phyloP scores from a whole-genome alignment of 2,329 filamentous ascomycete genomes.

The Rachicladosporium sp. region DNA sequence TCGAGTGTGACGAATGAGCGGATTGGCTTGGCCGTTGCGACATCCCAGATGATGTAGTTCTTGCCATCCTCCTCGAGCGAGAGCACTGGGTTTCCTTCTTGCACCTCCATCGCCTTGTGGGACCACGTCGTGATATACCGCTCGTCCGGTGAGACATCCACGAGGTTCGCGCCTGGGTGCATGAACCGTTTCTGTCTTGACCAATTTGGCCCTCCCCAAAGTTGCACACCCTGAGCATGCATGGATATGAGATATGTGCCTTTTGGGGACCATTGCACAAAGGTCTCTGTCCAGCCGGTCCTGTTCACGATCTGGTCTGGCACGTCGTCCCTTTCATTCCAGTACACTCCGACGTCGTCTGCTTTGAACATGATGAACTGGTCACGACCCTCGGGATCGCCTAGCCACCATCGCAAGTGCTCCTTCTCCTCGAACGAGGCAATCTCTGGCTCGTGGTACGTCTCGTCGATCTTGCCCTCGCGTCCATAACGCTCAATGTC shows the following conservation, averaged over 20 bases:
- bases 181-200: constrained; percentile 83
- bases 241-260: constrained; percentile 92
- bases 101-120: constrained; percentile 79
- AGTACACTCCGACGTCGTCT: constrained; percentile 87
- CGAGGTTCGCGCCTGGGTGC: constrained; percentile 87
- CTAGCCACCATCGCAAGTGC: constrained; percentile 86
- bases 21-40: constrained; percentile 76
- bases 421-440: constrained; percentile 84
- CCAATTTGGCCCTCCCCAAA: constrained; percentile 90
- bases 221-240: constrained; percentile 89
- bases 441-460: constrained; percentile 71
- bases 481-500: constrained; percentile 94
- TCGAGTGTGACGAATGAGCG: constrained; percentile 91
- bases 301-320: constrained; percentile 86
- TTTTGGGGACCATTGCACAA: constrained; percentile 93
- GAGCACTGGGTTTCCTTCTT: constrained; percentile 70
- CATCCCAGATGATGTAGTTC: constrained; percentile 98
- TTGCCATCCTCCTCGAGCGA: constrained; percentile 86
- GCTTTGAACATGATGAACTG: constrained; percentile 92
- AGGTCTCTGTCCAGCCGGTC: constrained; percentile 93
- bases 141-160: constrained; percentile 89
- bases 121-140: constrained; percentile 96
- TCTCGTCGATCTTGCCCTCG: constrained; percentile 85
- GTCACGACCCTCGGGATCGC: constrained; percentile 78
- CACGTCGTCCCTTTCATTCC: constrained; percentile 91